Conservation (phyloP, 2,329 filamentous ascomycete species). For the Apiospora kogelbergensis region DNA sequence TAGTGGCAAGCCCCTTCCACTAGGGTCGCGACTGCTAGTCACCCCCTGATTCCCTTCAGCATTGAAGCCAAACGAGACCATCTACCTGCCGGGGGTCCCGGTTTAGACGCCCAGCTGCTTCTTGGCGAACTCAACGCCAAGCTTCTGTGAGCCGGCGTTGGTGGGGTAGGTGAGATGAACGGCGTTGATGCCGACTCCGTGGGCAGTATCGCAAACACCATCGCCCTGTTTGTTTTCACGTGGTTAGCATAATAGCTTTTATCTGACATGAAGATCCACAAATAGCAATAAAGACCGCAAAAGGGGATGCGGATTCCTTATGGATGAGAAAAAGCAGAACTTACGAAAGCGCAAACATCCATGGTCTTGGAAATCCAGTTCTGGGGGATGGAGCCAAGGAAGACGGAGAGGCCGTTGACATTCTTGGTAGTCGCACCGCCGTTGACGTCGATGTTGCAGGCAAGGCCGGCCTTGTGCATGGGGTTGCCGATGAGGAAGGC, state of each 20-base stretch:
- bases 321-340: background rate
- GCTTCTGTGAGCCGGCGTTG: background rate
- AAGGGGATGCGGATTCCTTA: too few relatives aligned
- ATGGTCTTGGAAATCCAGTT: constrained; percentile 14
- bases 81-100: background rate
- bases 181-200: constrained; percentile 2
- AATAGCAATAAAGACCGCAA: too few relatives aligned
- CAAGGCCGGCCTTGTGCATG: constrained; percentile 14
- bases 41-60: background rate
- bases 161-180: background rate
- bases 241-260: background rate
- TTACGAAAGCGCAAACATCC: constrained; percentile 14
- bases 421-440: constrained; percentile 12
- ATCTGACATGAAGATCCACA: background rate
- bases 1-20: background rate
- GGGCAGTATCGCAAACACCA: constrained; percentile 4
- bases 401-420: constrained; percentile 11
- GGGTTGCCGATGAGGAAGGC: constrained; percentile 14
- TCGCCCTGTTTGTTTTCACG: background rate
- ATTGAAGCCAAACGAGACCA: background rate
- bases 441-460: constrained; percentile 13
- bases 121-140: background rate
- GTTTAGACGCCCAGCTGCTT: background rate
- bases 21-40: too few relatives aligned
- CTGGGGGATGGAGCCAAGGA: constrained; percentile 9